Percentiles rank a stretch among this genome's conserved stretches.
Evolutionary conservation across 441 rosid species (phyloP).

Genomic region (Macaranga tanarius): DNA sequence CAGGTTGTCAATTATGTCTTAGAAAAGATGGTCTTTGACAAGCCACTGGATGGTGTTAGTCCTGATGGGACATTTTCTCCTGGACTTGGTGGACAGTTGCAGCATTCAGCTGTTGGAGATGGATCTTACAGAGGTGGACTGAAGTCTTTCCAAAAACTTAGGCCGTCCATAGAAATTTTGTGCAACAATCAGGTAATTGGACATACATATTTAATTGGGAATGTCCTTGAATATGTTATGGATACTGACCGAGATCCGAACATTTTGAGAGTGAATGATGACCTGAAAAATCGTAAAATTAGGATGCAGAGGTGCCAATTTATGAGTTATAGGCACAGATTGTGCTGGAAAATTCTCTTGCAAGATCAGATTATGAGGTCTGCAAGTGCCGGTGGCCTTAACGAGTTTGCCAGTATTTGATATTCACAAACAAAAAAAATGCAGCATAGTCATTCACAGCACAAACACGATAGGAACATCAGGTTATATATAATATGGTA

Average conservation of each 20-base stretch:
- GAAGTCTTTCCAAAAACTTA: conserved; percentile 82
- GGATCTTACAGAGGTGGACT: conserved; percentile 63
- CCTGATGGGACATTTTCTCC: conserved; percentile 68
- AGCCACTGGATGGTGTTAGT: conserved; percentile 58
- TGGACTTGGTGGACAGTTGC: conserved; percentile 58
- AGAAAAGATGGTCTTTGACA: conserved; percentile 96
- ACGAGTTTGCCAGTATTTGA: background rate
- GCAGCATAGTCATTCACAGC: background rate
- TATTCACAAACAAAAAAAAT: background rate
- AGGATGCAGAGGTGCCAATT: background rate
- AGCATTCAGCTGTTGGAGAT: conserved; percentile 66
- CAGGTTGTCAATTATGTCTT: conserved; percentile 97
- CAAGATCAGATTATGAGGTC: background rate
- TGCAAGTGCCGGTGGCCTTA: background rate
- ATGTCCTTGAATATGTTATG: conserved; percentile 10
- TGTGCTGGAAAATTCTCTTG: background rate
- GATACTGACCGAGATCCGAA: background rate
- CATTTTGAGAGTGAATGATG: background rate
- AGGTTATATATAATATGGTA: background rate
- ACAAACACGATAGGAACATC: background rate
- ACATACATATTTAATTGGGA: background rate
- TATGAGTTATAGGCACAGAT: background rate
- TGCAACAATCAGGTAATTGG: conserved; percentile 95
- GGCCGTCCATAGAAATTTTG: conserved; percentile 89
- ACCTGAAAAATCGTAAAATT: background rate